Conservation (phyloP, 202 grass and related monocot species). For the Elaeis oleifera region DNA sequence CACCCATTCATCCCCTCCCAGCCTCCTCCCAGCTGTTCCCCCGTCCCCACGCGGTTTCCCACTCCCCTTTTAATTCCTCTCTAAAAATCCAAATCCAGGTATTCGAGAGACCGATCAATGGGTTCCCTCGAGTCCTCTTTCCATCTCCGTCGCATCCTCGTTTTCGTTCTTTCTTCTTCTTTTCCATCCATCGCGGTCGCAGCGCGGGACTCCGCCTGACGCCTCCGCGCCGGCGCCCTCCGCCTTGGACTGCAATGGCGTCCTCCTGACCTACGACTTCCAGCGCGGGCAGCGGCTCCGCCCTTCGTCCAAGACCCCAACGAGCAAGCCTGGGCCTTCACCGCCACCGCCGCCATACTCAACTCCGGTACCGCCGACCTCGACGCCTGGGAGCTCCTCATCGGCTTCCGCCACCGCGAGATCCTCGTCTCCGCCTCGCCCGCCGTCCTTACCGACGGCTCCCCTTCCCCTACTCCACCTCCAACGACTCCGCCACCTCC, state of each 20-base stretch:
- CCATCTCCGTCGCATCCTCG: conserved; percentile 22
- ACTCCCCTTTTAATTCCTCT: conserved; percentile 16
- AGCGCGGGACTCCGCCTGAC: too few relatives aligned
- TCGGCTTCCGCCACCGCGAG: conserved; percentile 56
- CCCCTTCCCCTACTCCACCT: conserved; percentile 74
- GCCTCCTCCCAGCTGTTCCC: neutral
- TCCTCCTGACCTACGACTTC: conserved; percentile 50
- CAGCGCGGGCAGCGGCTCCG: conserved; percentile 40
- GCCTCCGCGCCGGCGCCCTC: conserved; percentile 49
- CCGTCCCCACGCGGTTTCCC: conserved; percentile 48
- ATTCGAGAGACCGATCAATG: neutral
- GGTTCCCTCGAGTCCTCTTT: neutral
- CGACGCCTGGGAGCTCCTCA: conserved; percentile 52
- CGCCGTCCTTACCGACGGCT: conserved; percentile 61
- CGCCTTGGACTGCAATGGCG: conserved; percentile 58
- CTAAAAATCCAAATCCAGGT: conserved; percentile 23
- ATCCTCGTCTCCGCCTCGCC: conserved; percentile 51
- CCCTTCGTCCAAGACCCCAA: conserved; percentile 35
- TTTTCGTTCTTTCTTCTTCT: conserved; percentile 18
- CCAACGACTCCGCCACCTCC: conserved; percentile 39
- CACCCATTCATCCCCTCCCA: too few relatives aligned
- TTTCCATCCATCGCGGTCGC: neutral
- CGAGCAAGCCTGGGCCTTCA: conserved; percentile 66
- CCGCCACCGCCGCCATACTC: conserved; percentile 46
- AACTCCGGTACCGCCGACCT: conserved; percentile 62